Conservation (phyloP, 768 basidiomycete genomes). For the Suillus lakei region DNA sequence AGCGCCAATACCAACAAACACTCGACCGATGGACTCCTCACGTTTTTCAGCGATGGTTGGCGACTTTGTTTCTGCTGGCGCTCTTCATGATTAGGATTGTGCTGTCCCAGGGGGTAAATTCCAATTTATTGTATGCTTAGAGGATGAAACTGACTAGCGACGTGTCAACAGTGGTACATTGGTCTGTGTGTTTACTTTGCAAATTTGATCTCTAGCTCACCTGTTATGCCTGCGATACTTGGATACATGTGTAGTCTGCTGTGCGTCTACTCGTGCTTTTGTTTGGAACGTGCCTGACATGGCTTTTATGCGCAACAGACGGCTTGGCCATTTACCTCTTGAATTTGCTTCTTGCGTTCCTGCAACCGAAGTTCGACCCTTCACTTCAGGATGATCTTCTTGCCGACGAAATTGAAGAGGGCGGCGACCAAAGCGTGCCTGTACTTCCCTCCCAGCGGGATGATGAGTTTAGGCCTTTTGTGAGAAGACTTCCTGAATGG, state of each 20-base stretch:
- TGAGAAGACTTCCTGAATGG: slow-evolving; percentile 94
- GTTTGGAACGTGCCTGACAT: slow-evolving; percentile 6
- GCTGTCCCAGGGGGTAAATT: slow-evolving; percentile 85
- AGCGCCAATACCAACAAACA: slow-evolving; percentile 81
- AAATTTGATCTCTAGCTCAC: background rate
- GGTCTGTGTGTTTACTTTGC: slow-evolving; percentile 53
- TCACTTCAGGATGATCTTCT: slow-evolving; percentile 91
- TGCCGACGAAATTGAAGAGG: slow-evolving; percentile 96
- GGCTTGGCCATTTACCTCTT: slow-evolving; percentile 95
- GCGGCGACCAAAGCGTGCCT: slow-evolving; percentile 61
- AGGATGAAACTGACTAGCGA: slow-evolving; percentile 13
- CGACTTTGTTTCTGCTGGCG: slow-evolving; percentile 67
- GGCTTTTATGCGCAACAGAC: slow-evolving; percentile 47
- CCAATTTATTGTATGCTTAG: slow-evolving; percentile 3
- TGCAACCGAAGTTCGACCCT: slow-evolving; percentile 98
- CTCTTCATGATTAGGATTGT: slow-evolving; percentile 89
- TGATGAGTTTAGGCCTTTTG: slow-evolving; percentile 98
- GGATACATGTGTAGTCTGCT: slow-evolving; percentile 55
- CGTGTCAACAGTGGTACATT: slow-evolving; percentile 80
- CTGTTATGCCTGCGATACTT: background rate
- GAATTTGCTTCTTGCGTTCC: slow-evolving; percentile 95
- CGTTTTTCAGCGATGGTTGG: slow-evolving; percentile 87
- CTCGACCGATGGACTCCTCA: slow-evolving; percentile 95
- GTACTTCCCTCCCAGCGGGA: slow-evolving; percentile 75
- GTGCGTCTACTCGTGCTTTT: slow-evolving; percentile 47